Evolutionary conservation across 805 yeast species (phyloP), one percentile per base, ranked within the genome.

Genomic region (Candida gorgasii): DNA sequence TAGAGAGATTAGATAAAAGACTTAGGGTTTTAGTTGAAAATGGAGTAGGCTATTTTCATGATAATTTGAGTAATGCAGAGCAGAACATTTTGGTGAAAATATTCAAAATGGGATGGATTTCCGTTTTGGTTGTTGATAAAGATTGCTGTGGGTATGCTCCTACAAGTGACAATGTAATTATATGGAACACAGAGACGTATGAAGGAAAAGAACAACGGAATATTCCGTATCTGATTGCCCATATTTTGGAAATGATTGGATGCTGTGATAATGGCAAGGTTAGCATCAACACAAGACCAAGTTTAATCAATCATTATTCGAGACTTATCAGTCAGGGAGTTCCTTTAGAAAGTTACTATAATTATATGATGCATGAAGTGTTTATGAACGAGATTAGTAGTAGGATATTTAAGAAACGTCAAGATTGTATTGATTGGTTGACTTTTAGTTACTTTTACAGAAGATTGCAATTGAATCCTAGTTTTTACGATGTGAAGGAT

Each of bases 341-440:
- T 9, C 97, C 98, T 0, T 68, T 89, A 19, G 99, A 95, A 60
- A 88, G 97, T 62, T 78, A 74, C 51, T 56, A 89, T 49, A 76
- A 75, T 43, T 62, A 68, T 13, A 63, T 65, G 42, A 50, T 89
- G 11, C 82, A 78, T 45, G 97, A 93, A 57, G 72, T 78, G 0
- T 73, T 92, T 26, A 60, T 86, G 31, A 76, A 79, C 34, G 98
- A 88, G 52, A 82, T 89, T n/a, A 77, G 86, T 27, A 76, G 81
- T 5, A 69, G 78, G 2, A 69, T 81, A 11, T 75, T 92, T 44
- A 73, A 69, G 35, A 71, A 78, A 6, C 80, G 86, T 55, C 97
- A 90, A 53, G 93, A 86, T 51, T 87, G 95, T 53, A 78, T 93
- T 45, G 97, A 92, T 54, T 89, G 96, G 95, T 56, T 93, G 24